Evolutionary conservation across 163 green algal species (phyloP).

Genomic region (Trebouxia gelatinosa): DNA sequence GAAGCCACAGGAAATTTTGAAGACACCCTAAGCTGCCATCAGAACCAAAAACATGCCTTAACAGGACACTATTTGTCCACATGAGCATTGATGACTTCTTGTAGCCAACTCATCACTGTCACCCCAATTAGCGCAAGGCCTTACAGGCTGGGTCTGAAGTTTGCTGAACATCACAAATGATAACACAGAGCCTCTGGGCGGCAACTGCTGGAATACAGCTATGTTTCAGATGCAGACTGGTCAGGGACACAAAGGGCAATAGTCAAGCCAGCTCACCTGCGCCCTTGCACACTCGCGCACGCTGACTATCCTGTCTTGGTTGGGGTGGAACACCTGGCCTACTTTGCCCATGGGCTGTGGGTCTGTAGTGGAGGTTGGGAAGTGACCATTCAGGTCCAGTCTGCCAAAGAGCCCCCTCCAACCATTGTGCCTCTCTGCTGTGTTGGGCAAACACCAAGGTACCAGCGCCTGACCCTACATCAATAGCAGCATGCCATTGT

Average conservation of each 20-base stretch:
- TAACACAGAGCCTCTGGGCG: not conserved
- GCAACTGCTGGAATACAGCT: not conserved
- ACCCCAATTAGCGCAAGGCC: too few relatives aligned
- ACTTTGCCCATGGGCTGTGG: conserved; percentile 98
- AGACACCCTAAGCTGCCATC: too few relatives aligned
- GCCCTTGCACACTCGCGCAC: conserved; percentile 93
- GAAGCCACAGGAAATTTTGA: too few relatives aligned
- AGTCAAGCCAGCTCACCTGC: conserved; percentile 58
- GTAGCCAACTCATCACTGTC: too few relatives aligned
- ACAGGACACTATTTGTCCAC: too few relatives aligned
- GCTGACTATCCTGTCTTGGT: conserved; percentile 94
- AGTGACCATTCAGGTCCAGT: conserved; percentile 90
- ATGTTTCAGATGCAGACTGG: conserved; percentile 4
- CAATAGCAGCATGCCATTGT: not conserved
- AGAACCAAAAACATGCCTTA: too few relatives aligned
- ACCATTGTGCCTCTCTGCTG: conserved; percentile 90
- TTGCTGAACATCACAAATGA: too few relatives aligned
- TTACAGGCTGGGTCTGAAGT: too few relatives aligned
- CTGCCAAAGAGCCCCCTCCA: conserved; percentile 95
- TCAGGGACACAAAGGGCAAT: too few relatives aligned
- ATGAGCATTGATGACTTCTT: too few relatives aligned
- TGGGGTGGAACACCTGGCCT: conserved; percentile 95
- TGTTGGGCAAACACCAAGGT: conserved; percentile 97
- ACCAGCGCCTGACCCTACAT: conserved; percentile 81
- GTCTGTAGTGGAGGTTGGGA: conserved; percentile 96